A percentile compares a stretch with the other conserved stretches of the same genome.
Evolutionary conservation across 345 rosid species (phyloP).

Genomic region (Angophora floribunda): DNA sequence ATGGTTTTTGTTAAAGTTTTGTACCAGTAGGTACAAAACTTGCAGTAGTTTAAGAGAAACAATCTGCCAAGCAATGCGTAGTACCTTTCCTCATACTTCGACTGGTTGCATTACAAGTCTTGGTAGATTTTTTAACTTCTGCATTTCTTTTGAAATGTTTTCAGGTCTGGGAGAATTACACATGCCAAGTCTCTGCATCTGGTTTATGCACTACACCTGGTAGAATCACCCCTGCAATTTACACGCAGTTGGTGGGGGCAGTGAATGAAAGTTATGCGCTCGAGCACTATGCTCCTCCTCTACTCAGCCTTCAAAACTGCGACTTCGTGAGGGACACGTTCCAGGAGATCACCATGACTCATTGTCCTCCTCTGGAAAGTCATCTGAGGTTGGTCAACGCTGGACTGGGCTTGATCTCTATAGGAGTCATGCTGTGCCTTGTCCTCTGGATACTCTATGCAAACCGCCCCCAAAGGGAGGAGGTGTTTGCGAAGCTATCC

Average conservation of each 20-base stretch:
- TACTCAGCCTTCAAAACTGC: conserved; percentile 83
- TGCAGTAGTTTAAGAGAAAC: background rate
- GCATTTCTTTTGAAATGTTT: background rate
- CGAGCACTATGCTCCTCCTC: conserved; percentile 76
- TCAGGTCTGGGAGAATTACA: conserved; percentile 77
- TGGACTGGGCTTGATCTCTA: conserved; percentile 78
- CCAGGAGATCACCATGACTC: conserved; percentile 49
- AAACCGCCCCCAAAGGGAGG: conserved; percentile 99
- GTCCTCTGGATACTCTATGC: conserved; percentile 85
- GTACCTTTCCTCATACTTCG: background rate
- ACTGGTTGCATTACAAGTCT: background rate
- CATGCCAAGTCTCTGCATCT: conserved; percentile 39
- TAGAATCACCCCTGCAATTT: conserved; percentile 63
- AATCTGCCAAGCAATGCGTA: background rate
- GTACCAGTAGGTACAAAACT: background rate
- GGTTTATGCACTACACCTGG: conserved; percentile 64
- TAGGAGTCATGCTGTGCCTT: conserved; percentile 83
- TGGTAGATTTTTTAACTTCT: background rate
- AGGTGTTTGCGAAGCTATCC: conserved; percentile 55
- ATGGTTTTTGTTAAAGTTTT: background rate
- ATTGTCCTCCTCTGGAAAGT: conserved; percentile 71
- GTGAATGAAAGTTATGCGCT: conserved; percentile 80
- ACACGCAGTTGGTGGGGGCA: conserved; percentile 59
- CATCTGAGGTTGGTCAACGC: conserved; percentile 64
- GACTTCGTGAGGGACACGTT: conserved; percentile 78